These are phyloP conservation scores for Nicotiana rustica DNA, from an alignment of 305 asterid species.

Conservation along the genomic window DNA sequence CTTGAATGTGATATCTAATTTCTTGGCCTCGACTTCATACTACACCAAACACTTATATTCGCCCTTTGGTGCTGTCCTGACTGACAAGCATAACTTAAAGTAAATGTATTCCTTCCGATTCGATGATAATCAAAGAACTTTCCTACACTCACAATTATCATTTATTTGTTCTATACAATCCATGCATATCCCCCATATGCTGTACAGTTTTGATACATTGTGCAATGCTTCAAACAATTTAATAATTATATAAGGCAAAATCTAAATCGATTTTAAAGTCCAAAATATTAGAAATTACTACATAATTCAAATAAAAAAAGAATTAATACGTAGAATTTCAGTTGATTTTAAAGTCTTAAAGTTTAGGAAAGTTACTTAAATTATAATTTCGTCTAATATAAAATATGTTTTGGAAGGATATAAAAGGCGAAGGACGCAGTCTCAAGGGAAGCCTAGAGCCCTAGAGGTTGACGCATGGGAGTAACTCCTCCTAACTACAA, in stretches of 20 bases:
- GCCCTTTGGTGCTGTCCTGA: background rate
- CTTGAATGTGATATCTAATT: background rate
- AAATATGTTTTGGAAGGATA: no score
- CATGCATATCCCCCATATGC: background rate
- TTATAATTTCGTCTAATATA: no score
- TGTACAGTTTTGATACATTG: background rate
- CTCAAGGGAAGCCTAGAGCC: background rate
- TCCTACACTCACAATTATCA: background rate
- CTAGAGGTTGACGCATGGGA: conserved; percentile 9
- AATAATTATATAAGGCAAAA: no score
- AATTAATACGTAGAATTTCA: no score
- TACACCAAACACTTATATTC: background rate
- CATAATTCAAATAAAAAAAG: no score
- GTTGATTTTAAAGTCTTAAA: no score
- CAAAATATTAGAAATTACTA: no score
- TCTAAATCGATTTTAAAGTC: no score
- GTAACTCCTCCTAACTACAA: background rate
- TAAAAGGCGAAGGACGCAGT: background rate
- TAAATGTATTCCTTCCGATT: background rate
- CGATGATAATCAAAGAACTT: background rate
- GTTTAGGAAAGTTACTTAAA: no score
- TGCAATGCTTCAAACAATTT: background rate
- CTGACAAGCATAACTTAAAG: background rate
- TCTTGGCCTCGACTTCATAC: background rate
- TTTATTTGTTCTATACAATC: background rate